These are phyloP conservation scores for Plasmodium coatneyi DNA, from an alignment of 169 alveolate species.

Conservation along the genomic window DNA sequence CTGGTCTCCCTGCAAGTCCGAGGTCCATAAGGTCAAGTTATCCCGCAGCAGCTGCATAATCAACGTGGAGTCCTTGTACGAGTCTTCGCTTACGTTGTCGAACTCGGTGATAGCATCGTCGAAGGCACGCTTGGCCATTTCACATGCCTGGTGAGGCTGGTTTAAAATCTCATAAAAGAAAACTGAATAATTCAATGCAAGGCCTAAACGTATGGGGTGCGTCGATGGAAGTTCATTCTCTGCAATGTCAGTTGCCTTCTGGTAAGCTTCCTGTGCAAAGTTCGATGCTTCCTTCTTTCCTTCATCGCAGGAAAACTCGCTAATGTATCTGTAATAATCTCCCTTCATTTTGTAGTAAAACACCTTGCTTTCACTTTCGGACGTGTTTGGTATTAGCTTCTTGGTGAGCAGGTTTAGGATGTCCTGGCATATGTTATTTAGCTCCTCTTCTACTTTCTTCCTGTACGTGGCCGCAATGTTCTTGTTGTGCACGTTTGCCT, in stretches of 20 bases:
- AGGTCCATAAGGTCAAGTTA: conserved; percentile 96
- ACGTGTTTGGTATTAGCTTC: conserved; percentile 92
- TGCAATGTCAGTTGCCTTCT: conserved; percentile 96
- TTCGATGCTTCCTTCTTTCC: conserved; percentile 95
- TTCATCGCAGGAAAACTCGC: conserved; percentile 97
- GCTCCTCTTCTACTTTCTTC: conserved; percentile 95
- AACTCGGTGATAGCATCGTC: conserved; percentile 96
- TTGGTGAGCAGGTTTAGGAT: conserved; percentile 92
- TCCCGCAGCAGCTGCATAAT: conserved; percentile 97
- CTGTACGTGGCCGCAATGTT: conserved; percentile 94
- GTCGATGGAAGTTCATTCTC: conserved; percentile 95
- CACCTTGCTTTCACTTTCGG: conserved; percentile 94
- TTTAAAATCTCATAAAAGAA: conserved; percentile 98
- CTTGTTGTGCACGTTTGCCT: conserved; percentile 91
- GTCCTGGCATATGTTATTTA: conserved; percentile 93
- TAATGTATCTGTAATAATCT: conserved; percentile 98
- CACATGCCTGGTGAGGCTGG: conserved; percentile 99
- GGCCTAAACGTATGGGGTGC: conserved; percentile 98
- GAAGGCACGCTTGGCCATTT: conserved; percentile 97
- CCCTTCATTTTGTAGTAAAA: conserved; percentile 99
- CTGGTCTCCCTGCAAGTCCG: conserved; percentile 90
- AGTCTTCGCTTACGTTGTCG: conserved; percentile 95
- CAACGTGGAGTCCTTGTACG: conserved; percentile 95
- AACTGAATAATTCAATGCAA: conserved; percentile 97
- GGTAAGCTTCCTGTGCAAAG: conserved; percentile 96